A percentile compares a stretch with the other conserved stretches of the same genome.
phyloP scores from a whole-genome alignment of 768 basidiomycete genomes.

The Dendrothele bispora region DNA sequence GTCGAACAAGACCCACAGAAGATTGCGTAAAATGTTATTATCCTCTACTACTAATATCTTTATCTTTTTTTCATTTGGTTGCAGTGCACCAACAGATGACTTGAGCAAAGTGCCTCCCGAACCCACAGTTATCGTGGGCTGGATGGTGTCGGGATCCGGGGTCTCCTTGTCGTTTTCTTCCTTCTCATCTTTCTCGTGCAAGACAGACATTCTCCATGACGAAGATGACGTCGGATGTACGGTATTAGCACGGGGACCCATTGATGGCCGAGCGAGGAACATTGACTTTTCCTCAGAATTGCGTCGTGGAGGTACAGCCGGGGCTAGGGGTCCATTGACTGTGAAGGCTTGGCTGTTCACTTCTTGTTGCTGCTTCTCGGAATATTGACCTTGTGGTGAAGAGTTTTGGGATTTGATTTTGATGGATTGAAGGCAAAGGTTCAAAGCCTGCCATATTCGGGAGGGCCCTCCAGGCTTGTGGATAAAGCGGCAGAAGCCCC shows the following conservation, averaged over 20 bases:
- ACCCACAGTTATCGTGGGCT: conserved; percentile 53
- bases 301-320: conserved; percentile 28
- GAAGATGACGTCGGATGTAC: conserved; percentile 34
- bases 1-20: conserved; percentile 59
- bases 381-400: conserved; percentile 13
- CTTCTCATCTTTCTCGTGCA: conserved; percentile 34
- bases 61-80: conserved; percentile 42
- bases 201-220: conserved; percentile 33
- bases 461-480: conserved; percentile 90
- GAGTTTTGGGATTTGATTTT: conserved; percentile 43
- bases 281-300: conserved; percentile 48
- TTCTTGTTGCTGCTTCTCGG: conserved; percentile 8
- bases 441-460: conserved; percentile 64
- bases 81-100: conserved; percentile 58
- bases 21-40: conserved; percentile 78
- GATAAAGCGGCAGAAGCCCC: conserved; percentile 85
- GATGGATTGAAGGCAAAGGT: conserved; percentile 57
- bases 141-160: conserved; percentile 23
- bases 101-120: conserved; percentile 68
- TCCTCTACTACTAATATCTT: conserved; percentile 89
- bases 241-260: conserved; percentile 55
- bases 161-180: conserved; percentile 7
- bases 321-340: not conserved
- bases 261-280: conserved; percentile 40
- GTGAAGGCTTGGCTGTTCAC: not conserved